These are phyloP conservation scores for Leishmania tropica DNA, from an alignment of 208 protist species.

Conservation along the genomic window DNA sequence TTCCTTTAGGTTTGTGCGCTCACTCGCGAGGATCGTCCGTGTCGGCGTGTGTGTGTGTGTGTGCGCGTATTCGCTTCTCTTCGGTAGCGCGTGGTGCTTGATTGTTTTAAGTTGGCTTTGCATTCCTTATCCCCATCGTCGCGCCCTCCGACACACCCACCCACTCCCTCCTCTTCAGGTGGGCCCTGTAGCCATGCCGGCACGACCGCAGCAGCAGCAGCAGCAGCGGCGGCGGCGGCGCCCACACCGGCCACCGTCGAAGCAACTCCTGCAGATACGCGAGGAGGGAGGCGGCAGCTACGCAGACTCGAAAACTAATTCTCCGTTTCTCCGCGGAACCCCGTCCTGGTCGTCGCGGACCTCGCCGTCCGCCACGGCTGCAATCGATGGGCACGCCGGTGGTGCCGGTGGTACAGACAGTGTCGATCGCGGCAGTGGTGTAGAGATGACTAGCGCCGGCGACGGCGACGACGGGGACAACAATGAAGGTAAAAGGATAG, in stretches of 20 bases:
- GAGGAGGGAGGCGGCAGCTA: slow-evolving; percentile 1
- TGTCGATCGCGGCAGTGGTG: background rate
- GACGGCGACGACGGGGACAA: background rate
- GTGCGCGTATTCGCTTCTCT: background rate
- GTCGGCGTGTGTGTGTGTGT: background rate
- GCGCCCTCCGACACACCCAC: background rate
- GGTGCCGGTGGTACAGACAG: background rate
- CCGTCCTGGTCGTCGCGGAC: background rate
- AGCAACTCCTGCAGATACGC: slow-evolving; percentile 15
- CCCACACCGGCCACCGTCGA: slow-evolving; percentile 13
- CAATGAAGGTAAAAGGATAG: background rate
- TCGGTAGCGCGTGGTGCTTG: background rate
- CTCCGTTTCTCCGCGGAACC: background rate
- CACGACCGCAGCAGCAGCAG: slow-evolving; percentile 1
- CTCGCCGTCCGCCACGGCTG: background rate
- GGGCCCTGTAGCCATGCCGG: background rate
- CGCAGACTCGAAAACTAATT: background rate
- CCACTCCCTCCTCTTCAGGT: background rate
- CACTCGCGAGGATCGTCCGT: background rate
- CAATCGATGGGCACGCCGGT: background rate
- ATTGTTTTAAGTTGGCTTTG: background rate
- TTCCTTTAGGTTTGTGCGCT: too few relatives aligned
- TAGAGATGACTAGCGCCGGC: background rate
- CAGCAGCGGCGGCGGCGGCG: background rate
- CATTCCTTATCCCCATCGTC: background rate